Evolutionary conservation across 805 yeast species (phyloP).

Genomic region (Metschnikowia hibisci): DNA sequence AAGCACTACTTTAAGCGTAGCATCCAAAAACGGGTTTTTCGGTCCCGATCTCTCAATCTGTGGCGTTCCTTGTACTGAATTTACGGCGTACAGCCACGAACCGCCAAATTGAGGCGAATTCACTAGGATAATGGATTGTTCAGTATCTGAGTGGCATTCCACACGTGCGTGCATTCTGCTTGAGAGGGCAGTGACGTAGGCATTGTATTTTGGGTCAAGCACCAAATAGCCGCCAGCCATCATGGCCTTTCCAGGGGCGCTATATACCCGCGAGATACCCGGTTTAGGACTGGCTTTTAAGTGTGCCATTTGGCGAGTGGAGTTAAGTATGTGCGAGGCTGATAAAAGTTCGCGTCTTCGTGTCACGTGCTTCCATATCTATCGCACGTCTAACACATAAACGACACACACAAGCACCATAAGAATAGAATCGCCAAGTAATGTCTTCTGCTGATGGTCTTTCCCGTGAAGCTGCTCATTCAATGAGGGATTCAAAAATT

Average conservation of each 20-base stretch:
- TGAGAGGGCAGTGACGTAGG: conserved; percentile 83
- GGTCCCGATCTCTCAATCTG: conserved; percentile 27
- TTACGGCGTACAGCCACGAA: conserved; percentile 55
- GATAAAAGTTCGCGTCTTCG: neutral
- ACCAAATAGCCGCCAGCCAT: conserved; percentile 95
- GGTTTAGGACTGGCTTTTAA: too few species aligned
- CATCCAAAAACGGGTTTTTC: conserved; percentile 71
- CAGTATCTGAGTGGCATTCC: conserved; percentile 7
- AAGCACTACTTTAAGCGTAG: conserved; percentile 54
- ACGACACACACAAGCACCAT: too few species aligned
- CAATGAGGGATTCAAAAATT: conserved; percentile 34
- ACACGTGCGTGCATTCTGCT: conserved; percentile 83
- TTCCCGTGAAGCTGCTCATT: neutral
- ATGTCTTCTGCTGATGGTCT: neutral
- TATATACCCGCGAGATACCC: conserved; percentile 46
- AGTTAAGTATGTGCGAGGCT: neutral
- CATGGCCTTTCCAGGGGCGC: conserved; percentile 95
- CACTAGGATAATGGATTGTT: conserved; percentile 37
- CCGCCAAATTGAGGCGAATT: conserved; percentile 80
- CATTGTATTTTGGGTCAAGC: conserved; percentile 65
- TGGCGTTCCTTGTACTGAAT: neutral
- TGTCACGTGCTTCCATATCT: neutral
- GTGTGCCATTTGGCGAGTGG: neutral
- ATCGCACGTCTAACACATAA: neutral
- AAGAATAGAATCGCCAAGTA: too few species aligned